Base-by-base conservation (phyloP, 106 monocot species). In the Vanilla planifolia region DNA sequence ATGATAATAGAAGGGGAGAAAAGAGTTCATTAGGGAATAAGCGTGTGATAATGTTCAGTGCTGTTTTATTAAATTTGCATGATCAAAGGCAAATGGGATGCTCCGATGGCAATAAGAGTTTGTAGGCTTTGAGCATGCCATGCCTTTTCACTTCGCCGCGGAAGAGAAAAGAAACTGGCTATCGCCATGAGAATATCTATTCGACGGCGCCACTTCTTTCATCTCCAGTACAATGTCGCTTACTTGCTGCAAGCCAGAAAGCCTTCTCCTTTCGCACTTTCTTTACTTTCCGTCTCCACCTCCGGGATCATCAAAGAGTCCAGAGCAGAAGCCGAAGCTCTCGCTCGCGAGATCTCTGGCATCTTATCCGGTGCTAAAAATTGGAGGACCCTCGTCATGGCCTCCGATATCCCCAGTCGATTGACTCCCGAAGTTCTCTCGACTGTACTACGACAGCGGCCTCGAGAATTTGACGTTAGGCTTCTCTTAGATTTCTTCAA, bases 401-500 rank as follows among this genome's bases (percentile, higher is more conserved):
- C 65, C 48, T 69, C 77, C 42, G 65, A 68, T 62, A 44, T 77
- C 27, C 32, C 70, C 60, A 1, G 17, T 7, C 34, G 45, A 15
- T 48, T 82, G 20, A 70, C 33, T 39, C 82, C 82, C 19, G 60
- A 65, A 10, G 67, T 60, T 7, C 59, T 85, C 30, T 13, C 43
- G 53, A 45, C 51, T 43, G 23, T 69, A 53, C 52, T 71, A 8
- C 37, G 22, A 3, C 43, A 13, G 34, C 52, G n/a, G 35, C 19
- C 9, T 9, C 28, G 19, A 2, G 13, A 8, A 20, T 28, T 63
- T 30, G 63, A 73, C 33, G 71, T 71, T 20, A 59, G 63, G 17
- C 66, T 70, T 24, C 76, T 85, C 48, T 33, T 85, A 0, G 77
- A 85, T 29, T 85, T 93, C 82, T 82, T 93, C 72, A 60, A 82